Percentiles rank a stretch among this genome's conserved stretches.
Conservation (phyloP, 2,329 filamentous ascomycete genomes). For the Penicillium sp. region DNA sequence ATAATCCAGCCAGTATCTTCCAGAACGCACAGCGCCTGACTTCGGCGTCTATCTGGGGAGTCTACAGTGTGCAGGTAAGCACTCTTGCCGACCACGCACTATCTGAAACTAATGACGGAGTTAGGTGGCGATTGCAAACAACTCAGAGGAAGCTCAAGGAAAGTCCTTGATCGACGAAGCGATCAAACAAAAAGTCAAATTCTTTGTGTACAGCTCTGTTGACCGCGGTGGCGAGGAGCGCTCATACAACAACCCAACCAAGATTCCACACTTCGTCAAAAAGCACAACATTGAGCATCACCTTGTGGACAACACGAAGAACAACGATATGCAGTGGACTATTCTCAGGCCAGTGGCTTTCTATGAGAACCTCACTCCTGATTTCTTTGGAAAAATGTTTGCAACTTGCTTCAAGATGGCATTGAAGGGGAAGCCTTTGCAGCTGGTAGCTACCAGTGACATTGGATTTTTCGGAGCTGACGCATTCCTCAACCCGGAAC, state of each 20-base stretch:
- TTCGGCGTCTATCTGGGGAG: constrained; percentile 54
- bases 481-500: constrained; percentile 48
- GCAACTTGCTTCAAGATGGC: constrained; percentile 43
- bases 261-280: constrained; percentile 62
- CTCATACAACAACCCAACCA: constrained; percentile 54
- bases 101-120: neutral
- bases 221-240: constrained; percentile 60
- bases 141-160: constrained; percentile 56
- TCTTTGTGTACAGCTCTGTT: constrained; percentile 66
- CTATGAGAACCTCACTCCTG: constrained; percentile 57
- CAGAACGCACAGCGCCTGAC: constrained; percentile 41
- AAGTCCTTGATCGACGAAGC: constrained; percentile 59
- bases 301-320: constrained; percentile 50
- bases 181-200: constrained; percentile 55
- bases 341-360: constrained; percentile 64
- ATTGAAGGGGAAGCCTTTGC: constrained; percentile 46
- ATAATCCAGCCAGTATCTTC: constrained; percentile 55
- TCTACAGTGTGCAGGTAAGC: constrained; percentile 60
- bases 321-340: constrained; percentile 58
- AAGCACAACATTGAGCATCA: constrained; percentile 65
- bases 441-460: constrained; percentile 48
- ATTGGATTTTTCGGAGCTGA: constrained; percentile 55
- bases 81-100: neutral
- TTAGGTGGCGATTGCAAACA: neutral
- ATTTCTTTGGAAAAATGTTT: constrained; percentile 53